Evolutionary conservation across 352 stramenopile genomes (phyloP).

Genomic region (Phytopythium cucurbitacearum): DNA sequence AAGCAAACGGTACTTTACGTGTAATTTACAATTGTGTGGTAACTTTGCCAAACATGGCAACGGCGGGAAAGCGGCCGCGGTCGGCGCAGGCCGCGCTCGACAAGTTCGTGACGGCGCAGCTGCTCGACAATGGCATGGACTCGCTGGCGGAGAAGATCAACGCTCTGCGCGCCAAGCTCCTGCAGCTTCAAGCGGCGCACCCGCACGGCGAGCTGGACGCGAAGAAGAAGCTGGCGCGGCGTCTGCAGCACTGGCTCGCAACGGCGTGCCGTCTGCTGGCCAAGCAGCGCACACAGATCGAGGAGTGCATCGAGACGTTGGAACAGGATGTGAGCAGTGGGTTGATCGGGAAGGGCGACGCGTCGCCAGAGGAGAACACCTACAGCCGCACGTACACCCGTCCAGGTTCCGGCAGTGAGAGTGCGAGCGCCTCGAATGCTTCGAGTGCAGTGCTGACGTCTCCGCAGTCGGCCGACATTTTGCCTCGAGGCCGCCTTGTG

Average conservation of each 20-base stretch:
- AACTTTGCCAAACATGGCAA: neutral
- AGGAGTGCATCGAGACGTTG: constrained; percentile 43
- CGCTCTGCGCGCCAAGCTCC: constrained; percentile 47
- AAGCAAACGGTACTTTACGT: no score
- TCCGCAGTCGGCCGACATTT: constrained; percentile 29
- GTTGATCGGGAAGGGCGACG: constrained; percentile 22
- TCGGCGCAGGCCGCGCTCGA: constrained; percentile 53
- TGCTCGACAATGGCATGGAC: constrained; percentile 84
- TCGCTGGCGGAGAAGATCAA: constrained; percentile 59
- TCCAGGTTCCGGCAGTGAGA: constrained; percentile 12
- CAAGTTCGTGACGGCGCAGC: constrained; percentile 65
- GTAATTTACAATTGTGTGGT: no score
- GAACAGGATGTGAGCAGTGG: constrained; percentile 46
- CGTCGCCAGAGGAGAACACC: constrained; percentile 18
- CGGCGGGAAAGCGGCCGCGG: constrained; percentile 9
- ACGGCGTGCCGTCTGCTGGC: constrained; percentile 51
- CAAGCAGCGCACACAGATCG: constrained; percentile 47
- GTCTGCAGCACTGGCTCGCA: constrained; percentile 63
- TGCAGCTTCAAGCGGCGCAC: constrained; percentile 11
- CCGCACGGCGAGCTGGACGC: constrained; percentile 12
- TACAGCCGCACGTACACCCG: constrained; percentile 29
- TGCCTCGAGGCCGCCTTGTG: constrained; percentile 52
- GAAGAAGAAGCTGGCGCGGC: constrained; percentile 42
- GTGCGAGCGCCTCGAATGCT: constrained; percentile 6
- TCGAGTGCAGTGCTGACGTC: constrained; percentile 12